These are phyloP conservation scores for Dictyostelium gargantuum DNA, from an alignment of 208 protist species.

Conservation along the genomic window DNA sequence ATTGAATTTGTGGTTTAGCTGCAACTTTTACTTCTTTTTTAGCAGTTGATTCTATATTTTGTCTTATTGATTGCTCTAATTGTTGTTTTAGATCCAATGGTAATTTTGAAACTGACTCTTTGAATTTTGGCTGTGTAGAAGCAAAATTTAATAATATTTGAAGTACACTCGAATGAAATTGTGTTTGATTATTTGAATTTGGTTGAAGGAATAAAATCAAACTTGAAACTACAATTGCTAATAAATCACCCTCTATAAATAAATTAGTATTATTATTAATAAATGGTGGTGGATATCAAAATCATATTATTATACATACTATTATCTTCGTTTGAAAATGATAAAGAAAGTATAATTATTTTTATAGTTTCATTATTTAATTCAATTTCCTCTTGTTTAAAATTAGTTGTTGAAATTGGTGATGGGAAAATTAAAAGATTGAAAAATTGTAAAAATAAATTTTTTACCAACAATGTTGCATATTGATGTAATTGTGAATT, in stretches of 20 bases:
- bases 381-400: neutral
- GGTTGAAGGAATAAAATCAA: slow-evolving; percentile 32
- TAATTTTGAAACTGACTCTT: slow-evolving; percentile 24
- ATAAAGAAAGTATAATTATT: slow-evolving; percentile 14
- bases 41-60: neutral
- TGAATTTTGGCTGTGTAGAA: slow-evolving; percentile 14
- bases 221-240: neutral
- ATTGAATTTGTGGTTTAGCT: slow-evolving; percentile 17
- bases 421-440: neutral
- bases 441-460: neutral
- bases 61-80: slow-evolving; percentile 54
- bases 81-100: slow-evolving; percentile 18
- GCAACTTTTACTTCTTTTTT: slow-evolving; percentile 14
- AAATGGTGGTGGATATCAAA: too few relatives aligned
- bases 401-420: neutral
- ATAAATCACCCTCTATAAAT: slow-evolving; percentile 4
- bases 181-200: neutral
- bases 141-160: slow-evolving; percentile 51
- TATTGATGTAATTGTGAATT: neutral
- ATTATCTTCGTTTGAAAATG: neutral
- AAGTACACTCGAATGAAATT: neutral
- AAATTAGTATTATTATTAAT: neutral
- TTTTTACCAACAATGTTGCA: neutral
- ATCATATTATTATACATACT: slow-evolving; percentile 23
- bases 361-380: slow-evolving; percentile 34